Base-by-base conservation (phyloP, 75 land plant genomes). In the Pinus taeda region DNA sequence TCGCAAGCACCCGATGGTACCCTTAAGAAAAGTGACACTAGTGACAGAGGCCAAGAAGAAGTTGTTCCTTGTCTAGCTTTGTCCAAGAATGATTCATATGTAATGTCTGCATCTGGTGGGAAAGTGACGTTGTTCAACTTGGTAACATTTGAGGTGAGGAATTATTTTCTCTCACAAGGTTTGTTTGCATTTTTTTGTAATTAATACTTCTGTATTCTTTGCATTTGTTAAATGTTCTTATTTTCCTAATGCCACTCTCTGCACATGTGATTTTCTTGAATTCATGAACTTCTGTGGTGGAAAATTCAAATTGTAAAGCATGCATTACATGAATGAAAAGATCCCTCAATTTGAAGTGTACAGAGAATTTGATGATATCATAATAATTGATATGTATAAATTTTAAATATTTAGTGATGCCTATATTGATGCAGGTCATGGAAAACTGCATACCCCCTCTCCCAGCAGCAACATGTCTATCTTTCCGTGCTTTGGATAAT, bases 21-120 rank as follows among this genome's bases (percentile, higher is more conserved):
- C 29, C 56, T 89, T 20, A 92, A 89, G 92, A 89, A 86, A 2
- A 92, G 89, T 80, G 93, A 92, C 55, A 75, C 75, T 24, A 81
- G 80, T 57, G 92, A 87, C 65, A 81, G 80, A 61, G 79, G 87
- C 55, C 86, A 87, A 71, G 93, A 88, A 73, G 93, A 91, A 61
- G 88, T 75, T 63, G 88, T 86, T 39, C 75, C 90, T 57, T 91
- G 90, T 79, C 86, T 91, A 77, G 92, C 90, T 13, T 77, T 92
- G 65, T 92, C 93, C 39, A 87, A 92, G 81, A 92, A 92, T 78
- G 90, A 87, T 76, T 92, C 92, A 6, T 92, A 92, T 83, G 86
- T 92, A 4, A 89, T 92, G 93, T 92, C 92, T 66, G 90, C 93
- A 57, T 92, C 92, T 36, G 93, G 92, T 56, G 92, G 93, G 30